These are phyloP conservation scores for Aspergillus conjunctus DNA, from an alignment of 495 filamentous ascomycete species.

Conservation along the genomic window DNA sequence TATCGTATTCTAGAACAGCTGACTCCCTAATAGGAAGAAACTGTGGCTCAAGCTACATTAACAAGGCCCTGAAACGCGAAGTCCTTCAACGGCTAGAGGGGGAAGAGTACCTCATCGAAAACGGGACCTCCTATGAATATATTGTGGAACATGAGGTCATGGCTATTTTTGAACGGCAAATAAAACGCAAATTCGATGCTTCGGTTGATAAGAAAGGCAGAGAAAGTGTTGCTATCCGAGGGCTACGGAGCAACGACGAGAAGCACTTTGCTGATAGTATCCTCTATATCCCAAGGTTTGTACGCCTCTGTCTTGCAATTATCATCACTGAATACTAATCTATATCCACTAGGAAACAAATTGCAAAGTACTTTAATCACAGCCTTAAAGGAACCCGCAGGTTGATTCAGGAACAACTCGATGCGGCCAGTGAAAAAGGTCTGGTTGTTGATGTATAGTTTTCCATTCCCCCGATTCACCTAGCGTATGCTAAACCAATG, in stretches of 20 bases:
- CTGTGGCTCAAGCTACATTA: background rate
- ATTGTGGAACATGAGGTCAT: background rate
- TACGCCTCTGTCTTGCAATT: background rate
- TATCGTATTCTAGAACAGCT: background rate
- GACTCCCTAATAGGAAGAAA: background rate
- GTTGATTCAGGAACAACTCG: background rate
- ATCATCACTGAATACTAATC: background rate
- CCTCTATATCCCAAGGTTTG: background rate
- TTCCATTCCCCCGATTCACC: background rate
- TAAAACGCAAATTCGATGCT: background rate
- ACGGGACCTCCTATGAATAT: background rate
- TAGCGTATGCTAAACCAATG: background rate
- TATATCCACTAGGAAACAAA: background rate
- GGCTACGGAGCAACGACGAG: background rate
- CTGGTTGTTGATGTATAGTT: background rate
- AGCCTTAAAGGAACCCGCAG: background rate
- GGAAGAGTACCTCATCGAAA: background rate
- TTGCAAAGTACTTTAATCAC: background rate
- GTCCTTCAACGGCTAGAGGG: background rate
- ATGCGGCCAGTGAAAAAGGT: background rate
- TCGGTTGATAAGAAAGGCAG: background rate
- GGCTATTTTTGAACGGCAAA: background rate
- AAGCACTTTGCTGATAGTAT: background rate
- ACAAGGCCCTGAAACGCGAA: background rate
- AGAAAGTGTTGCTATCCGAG: background rate